Evolutionary conservation across 306 rosid species (phyloP), one percentile per base, ranked within the genome.

Genomic region (Cucumis melo): DNA sequence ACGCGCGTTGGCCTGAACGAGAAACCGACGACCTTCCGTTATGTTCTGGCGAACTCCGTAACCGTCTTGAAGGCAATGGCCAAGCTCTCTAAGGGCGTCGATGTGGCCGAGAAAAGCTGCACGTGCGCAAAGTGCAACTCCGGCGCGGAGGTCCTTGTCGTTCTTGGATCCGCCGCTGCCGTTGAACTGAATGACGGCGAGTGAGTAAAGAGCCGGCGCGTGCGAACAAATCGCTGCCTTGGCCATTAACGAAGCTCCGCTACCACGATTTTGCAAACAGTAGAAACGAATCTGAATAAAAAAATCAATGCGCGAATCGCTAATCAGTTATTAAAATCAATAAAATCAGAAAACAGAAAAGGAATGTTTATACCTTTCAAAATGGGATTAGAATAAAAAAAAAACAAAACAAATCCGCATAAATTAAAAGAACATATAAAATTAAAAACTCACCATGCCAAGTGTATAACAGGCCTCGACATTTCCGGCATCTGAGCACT

Each of bases 1-100:
- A 8, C 97, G 85, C 1, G 98, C 91, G 92, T 93, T 93, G 44
- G 98, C 98, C 42, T 91, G 97, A 0, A 93, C 91, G 3, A 93
- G 86, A 58, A 91, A 91, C 0, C 97, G 88, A 1, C 98, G 82
- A 0, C 98, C 98, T 57, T 93, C 98, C 1, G 87, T 64, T 0
- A 91, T 85, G 83, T 90, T 91, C 68, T 88, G 97, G 3, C 92
- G 93, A 38, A 87, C 94, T 14, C 98, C 98, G 86, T 93, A 93
- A 61, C 98, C 98, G 73, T 93, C 98, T 78, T 91, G 97, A 3
- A 93, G 88, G 74, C 98, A 93, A 87, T 93, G 98, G 0, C 98
- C 98, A 0, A 93, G 88, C 80, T 93, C 98, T 0, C 98, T 83
- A 0, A 93, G 87, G 51, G 96, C 97, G 79, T 93, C 98, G 77